These are phyloP conservation scores for Cyberlindnera sargentensis DNA, from an alignment of 805 yeast species.

Conservation along the genomic window DNA sequence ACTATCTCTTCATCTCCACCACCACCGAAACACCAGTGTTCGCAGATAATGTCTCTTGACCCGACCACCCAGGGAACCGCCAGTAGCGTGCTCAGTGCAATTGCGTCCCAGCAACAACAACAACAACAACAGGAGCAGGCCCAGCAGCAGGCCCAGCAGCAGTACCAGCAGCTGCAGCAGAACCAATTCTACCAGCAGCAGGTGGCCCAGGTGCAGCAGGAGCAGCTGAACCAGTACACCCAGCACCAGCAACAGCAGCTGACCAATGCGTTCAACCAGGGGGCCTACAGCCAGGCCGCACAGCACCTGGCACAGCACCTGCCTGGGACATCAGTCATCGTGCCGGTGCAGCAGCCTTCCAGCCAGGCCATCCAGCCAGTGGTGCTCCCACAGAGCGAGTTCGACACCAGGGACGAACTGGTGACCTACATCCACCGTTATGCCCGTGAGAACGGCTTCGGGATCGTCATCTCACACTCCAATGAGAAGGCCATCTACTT, in stretches of 20 bases:
- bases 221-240: slow-evolving; percentile 8
- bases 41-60: slow-evolving; percentile 11
- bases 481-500: slow-evolving; percentile 26
- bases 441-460: slow-evolving; percentile 26
- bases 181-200: slow-evolving; percentile 17
- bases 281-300: slow-evolving; percentile 7
- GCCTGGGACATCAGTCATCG: slow-evolving; percentile 13
- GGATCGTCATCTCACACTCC: slow-evolving; percentile 26
- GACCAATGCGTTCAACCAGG: slow-evolving; percentile 8
- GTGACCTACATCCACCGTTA: slow-evolving; percentile 23
- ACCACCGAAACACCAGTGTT: no score
- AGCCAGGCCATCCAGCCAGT: slow-evolving; percentile 16
- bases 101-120: slow-evolving; percentile 1
- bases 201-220: slow-evolving; percentile 12
- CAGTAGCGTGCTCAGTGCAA: slow-evolving; percentile 11
- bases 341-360: slow-evolving; percentile 6
- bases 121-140: slow-evolving; percentile 3
- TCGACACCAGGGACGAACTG: slow-evolving; percentile 18
- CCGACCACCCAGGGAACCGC: slow-evolving; percentile 11
- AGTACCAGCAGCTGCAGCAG: slow-evolving; percentile 13
- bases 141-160: slow-evolving; percentile 12
- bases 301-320: slow-evolving; percentile 19
- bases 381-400: slow-evolving; percentile 22
- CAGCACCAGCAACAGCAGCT: slow-evolving; percentile 7
- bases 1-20: no score